These are phyloP conservation scores for Xylaria digitata DNA, from an alignment of 2,329 filamentous ascomycete species.

Conservation along the genomic window DNA sequence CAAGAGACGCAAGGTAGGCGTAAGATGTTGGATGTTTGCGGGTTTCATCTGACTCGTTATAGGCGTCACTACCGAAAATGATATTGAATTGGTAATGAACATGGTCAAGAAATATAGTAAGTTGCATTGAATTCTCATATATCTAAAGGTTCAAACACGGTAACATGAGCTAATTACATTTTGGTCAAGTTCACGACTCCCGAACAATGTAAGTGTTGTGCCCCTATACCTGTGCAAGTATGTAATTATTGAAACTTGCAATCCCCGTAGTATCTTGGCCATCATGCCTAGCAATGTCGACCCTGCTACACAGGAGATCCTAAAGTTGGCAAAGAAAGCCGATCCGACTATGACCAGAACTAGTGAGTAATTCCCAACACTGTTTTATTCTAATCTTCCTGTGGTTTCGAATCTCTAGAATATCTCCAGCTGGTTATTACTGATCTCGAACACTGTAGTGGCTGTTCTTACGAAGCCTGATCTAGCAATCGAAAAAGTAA, in stretches of 20 bases:
- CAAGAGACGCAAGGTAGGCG: slow-evolving; percentile 51
- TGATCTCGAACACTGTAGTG: slow-evolving; percentile 26
- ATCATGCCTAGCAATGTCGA: slow-evolving; percentile 54
- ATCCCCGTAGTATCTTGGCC: slow-evolving; percentile 45
- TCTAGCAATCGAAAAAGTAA: slow-evolving; percentile 57
- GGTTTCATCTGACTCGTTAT: slow-evolving; percentile 12
- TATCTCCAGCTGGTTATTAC: too few species aligned
- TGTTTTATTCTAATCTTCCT: too few species aligned
- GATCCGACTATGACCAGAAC: slow-evolving; percentile 48
- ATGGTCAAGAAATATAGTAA: slow-evolving; percentile 61
- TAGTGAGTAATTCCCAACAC: slow-evolving; percentile 6
- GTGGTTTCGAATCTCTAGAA: too few species aligned
- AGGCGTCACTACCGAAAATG: slow-evolving; percentile 57
- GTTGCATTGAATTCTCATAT: slow-evolving; percentile 13
- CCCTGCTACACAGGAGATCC: slow-evolving; percentile 54
- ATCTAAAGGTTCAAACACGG: background rate
- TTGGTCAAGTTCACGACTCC: slow-evolving; percentile 51
- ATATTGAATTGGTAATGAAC: slow-evolving; percentile 58
- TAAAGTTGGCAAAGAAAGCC: slow-evolving; percentile 52
- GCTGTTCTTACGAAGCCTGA: slow-evolving; percentile 63
- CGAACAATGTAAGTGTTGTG: slow-evolving; percentile 57
- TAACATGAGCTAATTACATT: background rate
- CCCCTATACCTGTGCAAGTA: background rate
- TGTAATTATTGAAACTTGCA: slow-evolving; percentile 1
- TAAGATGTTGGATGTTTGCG: background rate